Base-by-base conservation (phyloP, 495 filamentous ascomycete species). In the Pseudevernia furfuracea region DNA sequence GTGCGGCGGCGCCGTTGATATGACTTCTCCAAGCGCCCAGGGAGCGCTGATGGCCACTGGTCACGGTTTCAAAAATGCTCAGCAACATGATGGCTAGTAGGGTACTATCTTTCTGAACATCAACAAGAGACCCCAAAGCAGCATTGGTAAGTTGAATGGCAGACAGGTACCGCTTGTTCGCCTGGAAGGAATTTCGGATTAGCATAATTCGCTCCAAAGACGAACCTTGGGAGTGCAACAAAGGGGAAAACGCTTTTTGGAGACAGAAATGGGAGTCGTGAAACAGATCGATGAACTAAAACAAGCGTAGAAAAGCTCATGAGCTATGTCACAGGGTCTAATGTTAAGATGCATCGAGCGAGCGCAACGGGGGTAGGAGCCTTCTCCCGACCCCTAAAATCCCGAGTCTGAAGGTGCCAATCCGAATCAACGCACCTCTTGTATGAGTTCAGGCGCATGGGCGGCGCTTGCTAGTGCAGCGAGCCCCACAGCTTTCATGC, bases 41-140 rank as follows among this genome's bases (percentile, higher is more conserved):
- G 34, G 78, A 78, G 49, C 71, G 70, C 15, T 76, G 74, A 12
- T 74, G 70, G 63, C 75, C 74, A 61, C 81, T 81, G 0, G 79
- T 76, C 48, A 85, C 77, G 63, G 84, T 78, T 75, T 78, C 78
- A 70, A 73, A 82, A 68, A 77, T 74, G 63, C 71, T 79, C 44
- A 89, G 74, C 41, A 87, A 76, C 25, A 89, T 74, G 53, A 87
- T 79, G 4, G 83, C 77, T 37, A 85, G 81, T 62, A 89, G 78
- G 3, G 85, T 85, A 53, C 77, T 78, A 70, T 89, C 85, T 43
- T 84, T 79, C 65, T 79, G 80, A 46, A 81, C 83, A 46, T 87
- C 80, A 9, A 71, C 72, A 7, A 78, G 76, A 63, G 82, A 76
- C 44, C 72, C 66, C 30, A 89, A 70, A 19, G 85, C 85, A 17